Base-by-base conservation (phyloP, 148 eudicot genomes). In the Vaccinium darrowii region DNA sequence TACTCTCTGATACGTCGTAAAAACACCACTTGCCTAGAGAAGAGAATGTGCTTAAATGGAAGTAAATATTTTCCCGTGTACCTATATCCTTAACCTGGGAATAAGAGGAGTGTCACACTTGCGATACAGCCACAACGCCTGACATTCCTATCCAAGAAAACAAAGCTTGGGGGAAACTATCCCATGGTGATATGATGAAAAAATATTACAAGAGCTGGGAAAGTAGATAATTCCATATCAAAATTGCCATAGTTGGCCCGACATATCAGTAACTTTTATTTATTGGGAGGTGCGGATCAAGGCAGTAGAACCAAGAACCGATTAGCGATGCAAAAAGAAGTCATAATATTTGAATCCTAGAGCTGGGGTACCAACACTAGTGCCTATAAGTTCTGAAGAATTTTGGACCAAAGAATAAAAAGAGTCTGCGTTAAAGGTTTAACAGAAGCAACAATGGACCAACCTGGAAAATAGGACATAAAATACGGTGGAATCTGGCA, bases 401-500 rank as follows among this genome's bases (percentile, higher is more conserved):
- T 18, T 43, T 10, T 50, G 53, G 39, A 36, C 1, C 19, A 65
- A 82, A 80, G 67, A 30, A 1, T 47, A 25, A 58, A 18, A 18
- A 74, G 30, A 51, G 18, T 72, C 4, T 3, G 63, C 49, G 50
- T 8, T 67, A 18, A 65, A 67, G 7, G 76, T 47, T 8, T 5
- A 33, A 73, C 21, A 57, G 36, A 25, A 16, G 65, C 50, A 57
- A 47, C 71, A 76, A 60, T 23, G 30, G 15, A 81, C 87, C 47
- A 62, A 96, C 99, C 99, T 95, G 96, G 58, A 96, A 93, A 85
- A 94, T 95, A 47, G 99, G 99, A 87, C 99, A 96, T 83, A 83
- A 95, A 95, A 76, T 93, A 95, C 39, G 88, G 65, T 7, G 98
- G 98, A 60, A 87, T 86, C 62, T 85, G 87, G 81, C 63, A 57